These are phyloP conservation scores for Boletus sp. DNA, from an alignment of 768 basidiomycete species.

Conservation along the genomic window DNA sequence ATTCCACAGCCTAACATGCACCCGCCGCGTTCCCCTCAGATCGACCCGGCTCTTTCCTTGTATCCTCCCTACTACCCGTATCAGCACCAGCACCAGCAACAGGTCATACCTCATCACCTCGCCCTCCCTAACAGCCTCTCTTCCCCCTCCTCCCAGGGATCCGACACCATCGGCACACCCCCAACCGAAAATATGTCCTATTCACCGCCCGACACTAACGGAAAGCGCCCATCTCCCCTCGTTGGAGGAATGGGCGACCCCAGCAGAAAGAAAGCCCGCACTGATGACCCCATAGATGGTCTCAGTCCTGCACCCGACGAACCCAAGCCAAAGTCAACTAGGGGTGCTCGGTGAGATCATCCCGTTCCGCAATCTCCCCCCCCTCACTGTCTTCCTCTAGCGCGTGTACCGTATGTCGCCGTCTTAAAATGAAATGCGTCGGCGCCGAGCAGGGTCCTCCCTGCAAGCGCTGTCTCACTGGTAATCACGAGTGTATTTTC, in stretches of 20 bases:
- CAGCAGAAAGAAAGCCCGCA: conserved; percentile 57
- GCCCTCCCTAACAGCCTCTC: conserved; percentile 59
- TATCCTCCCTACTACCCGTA: conserved; percentile 63
- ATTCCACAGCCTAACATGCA: conserved; percentile 38
- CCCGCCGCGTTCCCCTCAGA: conserved; percentile 57
- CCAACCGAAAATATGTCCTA: conserved; percentile 60
- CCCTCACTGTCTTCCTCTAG: conserved; percentile 39
- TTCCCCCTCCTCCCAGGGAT: conserved; percentile 78
- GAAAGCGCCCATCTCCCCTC: conserved; percentile 63
- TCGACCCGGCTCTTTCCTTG: conserved; percentile 70
- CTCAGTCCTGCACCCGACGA: conserved; percentile 57
- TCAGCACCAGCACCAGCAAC: conserved; percentile 46
- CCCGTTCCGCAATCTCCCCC: not conserved
- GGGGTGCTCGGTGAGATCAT: conserved; percentile 71
- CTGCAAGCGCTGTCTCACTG: conserved; percentile 80
- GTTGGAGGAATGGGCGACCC: conserved; percentile 38
- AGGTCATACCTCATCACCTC: conserved; percentile 54
- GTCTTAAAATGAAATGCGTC: conserved; percentile 92
- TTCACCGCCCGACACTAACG: conserved; percentile 53
- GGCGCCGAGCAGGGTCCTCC: conserved; percentile 89
- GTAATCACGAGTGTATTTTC: conserved; percentile 90
- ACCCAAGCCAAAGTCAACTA: conserved; percentile 75
- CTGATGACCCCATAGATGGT: conserved; percentile 50
- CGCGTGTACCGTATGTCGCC: conserved; percentile 88
- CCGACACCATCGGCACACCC: conserved; percentile 72